Percentiles rank a stretch among this genome's conserved stretches.
Conservation (phyloP, 176 grass and related monocot genomes). For the Zoysia pacifica region DNA sequence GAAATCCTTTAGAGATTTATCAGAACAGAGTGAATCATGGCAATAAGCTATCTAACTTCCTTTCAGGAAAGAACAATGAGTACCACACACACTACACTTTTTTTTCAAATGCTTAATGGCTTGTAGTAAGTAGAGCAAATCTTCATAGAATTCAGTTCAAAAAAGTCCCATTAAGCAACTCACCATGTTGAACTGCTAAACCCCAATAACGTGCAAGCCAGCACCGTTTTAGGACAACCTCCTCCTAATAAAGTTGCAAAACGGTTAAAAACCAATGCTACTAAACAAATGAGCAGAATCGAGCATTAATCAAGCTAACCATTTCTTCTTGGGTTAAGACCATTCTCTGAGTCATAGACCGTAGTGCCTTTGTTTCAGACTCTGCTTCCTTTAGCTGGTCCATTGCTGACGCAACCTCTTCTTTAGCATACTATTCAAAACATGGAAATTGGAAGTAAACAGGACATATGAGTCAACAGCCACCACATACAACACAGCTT, state of each 20-base stretch:
- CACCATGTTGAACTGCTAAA: conserved; percentile 95
- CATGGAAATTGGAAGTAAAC: conserved; percentile 31
- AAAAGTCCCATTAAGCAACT: conserved; percentile 37
- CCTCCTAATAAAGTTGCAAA: conserved; percentile 69
- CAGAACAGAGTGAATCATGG: conserved; percentile 20
- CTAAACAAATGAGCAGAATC: neutral
- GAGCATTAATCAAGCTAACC: conserved; percentile 57
- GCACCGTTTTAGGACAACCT: conserved; percentile 96
- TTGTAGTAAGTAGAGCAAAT: conserved; percentile 11
- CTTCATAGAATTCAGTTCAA: neutral
- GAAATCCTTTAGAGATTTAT: conserved; percentile 24
- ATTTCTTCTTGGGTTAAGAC: conserved; percentile 94
- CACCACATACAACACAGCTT: conserved; percentile 14
- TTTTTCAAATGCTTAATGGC: conserved; percentile 27
- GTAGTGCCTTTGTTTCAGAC: conserved; percentile 74
- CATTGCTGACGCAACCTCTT: conserved; percentile 61
- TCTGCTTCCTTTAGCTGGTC: conserved; percentile 82
- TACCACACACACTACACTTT: neutral
- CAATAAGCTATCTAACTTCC: conserved; percentile 9
- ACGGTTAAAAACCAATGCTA: conserved; percentile 39
- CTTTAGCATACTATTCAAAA: conserved; percentile 70
- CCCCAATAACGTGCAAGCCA: conserved; percentile 99
- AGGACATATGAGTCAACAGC: conserved; percentile 8
- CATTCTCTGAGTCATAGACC: conserved; percentile 95
- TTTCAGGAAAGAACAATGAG: conserved; percentile 23